Evolutionary conservation across 2,329 filamentous ascomycete genomes (phyloP), one percentile per base, ranked within the genome.

Genomic region (Pseudogymnoascus sp.): DNA sequence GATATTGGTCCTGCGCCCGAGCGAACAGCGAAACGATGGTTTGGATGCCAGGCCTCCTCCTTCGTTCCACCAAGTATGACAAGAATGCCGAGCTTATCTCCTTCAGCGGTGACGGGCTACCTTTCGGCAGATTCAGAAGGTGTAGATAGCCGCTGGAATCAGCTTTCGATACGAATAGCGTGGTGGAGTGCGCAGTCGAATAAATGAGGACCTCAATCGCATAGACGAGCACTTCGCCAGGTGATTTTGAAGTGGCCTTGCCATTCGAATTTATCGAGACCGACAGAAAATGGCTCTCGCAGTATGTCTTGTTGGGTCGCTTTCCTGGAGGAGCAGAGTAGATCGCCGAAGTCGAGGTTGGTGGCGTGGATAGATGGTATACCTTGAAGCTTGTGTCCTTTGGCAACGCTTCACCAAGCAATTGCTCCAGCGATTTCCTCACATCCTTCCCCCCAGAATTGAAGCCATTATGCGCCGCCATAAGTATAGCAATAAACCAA

Each of bases 151-250:
- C 94, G 0, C 93, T 97, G 8, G 94, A 97, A 76, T 99, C 94
- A 58, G 94, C 94, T 75, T 99, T 99, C 65, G 92, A 93, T 25
- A 99, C 88, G 73, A 99, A 99, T 61, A 97, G 82, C 3, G 90
- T 97, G 1, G 89, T 96, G 25, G 91, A 83, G 68, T 84, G 82
- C 52, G 84, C 82, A 0, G 92, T 96, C 0, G 86, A 89, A 75
- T 95, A 99, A 64, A 99, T 83, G 68, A 94, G 81, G 60, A 97
- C 80, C 72, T 99, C 94, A 65, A 99, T 82, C 13, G 89, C 93
- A 63, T 96, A 87, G 7, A 93, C 81, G 5, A 97, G 76, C 1
- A 95, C 80, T 63, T 73, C 70, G 31, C 58, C 27, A 4, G 40
- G 9, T 37, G 62, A 63, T 35, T 55, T 65, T 25, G 68, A 67